Evolutionary conservation across 176 grass and related monocot genomes (phyloP).

Genomic region (Aegilops speltoides): DNA sequence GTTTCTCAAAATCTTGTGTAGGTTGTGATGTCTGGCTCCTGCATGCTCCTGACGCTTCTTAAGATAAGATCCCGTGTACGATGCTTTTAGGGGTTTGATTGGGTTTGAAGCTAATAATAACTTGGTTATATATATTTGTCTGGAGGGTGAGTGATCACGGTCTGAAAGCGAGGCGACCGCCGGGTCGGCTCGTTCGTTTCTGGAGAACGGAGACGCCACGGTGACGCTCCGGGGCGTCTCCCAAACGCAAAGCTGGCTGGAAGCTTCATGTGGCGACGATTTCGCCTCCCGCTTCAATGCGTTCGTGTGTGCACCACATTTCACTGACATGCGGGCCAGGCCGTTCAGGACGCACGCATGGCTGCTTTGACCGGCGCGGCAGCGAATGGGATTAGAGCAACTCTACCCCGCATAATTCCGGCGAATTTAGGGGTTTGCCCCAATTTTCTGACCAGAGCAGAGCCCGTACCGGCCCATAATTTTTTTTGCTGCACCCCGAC

Average conservation of each 20-base stretch:
- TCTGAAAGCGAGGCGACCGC: constrained; percentile 2
- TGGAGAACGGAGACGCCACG: background rate
- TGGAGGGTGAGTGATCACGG: constrained; percentile 11
- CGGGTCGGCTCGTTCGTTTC: background rate
- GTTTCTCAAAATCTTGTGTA: background rate
- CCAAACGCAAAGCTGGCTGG: background rate
- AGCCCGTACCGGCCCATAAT: too few species aligned
- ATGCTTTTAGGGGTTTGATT: background rate
- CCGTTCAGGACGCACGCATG: background rate
- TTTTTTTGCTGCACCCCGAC: too few species aligned
- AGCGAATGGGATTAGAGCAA: background rate
- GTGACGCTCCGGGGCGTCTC: background rate
- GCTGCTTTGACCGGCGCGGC: background rate
- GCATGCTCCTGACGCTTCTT: background rate
- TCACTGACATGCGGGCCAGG: background rate
- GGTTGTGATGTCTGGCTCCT: background rate
- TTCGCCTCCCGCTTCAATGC: background rate
- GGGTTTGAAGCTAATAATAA: background rate
- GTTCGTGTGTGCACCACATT: background rate
- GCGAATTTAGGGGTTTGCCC: too few species aligned
- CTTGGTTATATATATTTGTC: background rate
- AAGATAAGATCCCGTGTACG: background rate
- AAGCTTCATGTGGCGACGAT: background rate
- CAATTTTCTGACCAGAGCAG: too few species aligned
- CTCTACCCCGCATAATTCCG: too few species aligned